Percentiles rank a stretch among this genome's conserved stretches.
Conservation (phyloP, 2,329 filamentous ascomycete genomes). For the Dothiorella sarmentorum region DNA sequence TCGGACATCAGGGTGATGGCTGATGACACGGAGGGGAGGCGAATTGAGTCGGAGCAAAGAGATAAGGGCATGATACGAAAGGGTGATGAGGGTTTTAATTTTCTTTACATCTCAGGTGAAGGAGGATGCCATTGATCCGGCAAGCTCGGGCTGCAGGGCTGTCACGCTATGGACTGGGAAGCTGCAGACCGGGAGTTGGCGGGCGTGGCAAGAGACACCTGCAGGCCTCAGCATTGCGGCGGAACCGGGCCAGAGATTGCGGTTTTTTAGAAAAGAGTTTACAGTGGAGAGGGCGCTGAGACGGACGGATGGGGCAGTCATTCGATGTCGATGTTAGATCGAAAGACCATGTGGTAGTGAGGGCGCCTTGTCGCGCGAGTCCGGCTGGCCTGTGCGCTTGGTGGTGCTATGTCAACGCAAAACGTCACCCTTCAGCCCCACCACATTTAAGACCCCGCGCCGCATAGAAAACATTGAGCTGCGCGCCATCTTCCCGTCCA, state of each 20-base stretch:
- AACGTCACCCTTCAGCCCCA: constrained; percentile 13
- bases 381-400: background rate
- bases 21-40: background rate
- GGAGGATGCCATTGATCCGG: background rate
- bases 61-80: constrained; percentile 5
- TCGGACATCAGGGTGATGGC: background rate
- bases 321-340: constrained; percentile 14
- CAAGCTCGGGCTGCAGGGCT: background rate
- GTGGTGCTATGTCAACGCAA: constrained; percentile 10
- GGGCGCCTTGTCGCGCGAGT: background rate
- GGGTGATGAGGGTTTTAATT: constrained; percentile 3
- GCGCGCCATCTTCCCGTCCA: background rate
- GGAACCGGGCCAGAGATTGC: no score
- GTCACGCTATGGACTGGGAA: constrained; percentile 1
- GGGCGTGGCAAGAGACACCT: background rate
- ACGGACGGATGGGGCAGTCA: constrained; percentile 9
- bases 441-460: constrained; percentile 19
- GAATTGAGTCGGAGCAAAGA: background rate
- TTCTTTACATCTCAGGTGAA: constrained; percentile 1
- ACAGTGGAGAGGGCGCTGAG: constrained; percentile 1
- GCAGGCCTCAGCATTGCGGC: background rate
- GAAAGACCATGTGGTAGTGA: constrained; percentile 9
- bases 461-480: constrained; percentile 17
- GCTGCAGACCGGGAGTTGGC: background rate
- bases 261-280: constrained; percentile 1